Base-by-base conservation (phyloP, 257 asterid species). In the Handroanthus guayacan region DNA sequence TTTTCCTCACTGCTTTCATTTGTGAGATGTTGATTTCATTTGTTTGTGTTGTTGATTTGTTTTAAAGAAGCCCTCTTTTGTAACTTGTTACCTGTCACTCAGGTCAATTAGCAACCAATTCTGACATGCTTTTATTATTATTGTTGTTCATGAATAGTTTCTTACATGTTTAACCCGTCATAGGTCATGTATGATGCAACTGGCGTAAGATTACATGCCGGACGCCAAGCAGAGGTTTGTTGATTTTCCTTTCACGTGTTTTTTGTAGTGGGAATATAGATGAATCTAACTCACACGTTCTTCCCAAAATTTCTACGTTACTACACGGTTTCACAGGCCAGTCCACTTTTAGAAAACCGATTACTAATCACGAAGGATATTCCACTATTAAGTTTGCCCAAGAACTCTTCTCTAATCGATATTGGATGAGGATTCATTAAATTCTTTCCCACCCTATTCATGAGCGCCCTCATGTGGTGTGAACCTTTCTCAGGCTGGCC, bases 121-220 rank as follows among this genome's bases (percentile, higher is more conserved):
- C 14, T 18, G 38, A 44, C 71, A 4, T 38, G 56, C 25, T 65
- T 41, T 44, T 5, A 25, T 9, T 39, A 0, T 14, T 20, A 73
- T 4, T 31, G 9, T 50, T n/a, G 63, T 16, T 67, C 5, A 11
- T 12, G 3, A 62, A 45, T 20, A 38, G 13, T 54, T 45, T 76
- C 80, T 63, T 69, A 48, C 41, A 56, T 44, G 63, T 2, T 52
- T 65, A 66, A 43, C 52, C 66, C 14, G 18, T 82, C 70, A 78
- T 84, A 95, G 99, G 98, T 95, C 76, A 95, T 95, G 98, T 95
- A 95, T 63, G 99, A 95, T 76, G 98, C 99, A 60, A 87, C 96
- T 9, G 98, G 99, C 50, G 97, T 95, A 67, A 81, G 99, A 81
- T 84, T 93, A 74, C 99, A 95, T 2, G 99, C 99, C 76, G 99